These are phyloP conservation scores for Pseudogymnoascus sp. DNA, from an alignment of 2,329 filamentous ascomycete genomes.

Conservation along the genomic window DNA sequence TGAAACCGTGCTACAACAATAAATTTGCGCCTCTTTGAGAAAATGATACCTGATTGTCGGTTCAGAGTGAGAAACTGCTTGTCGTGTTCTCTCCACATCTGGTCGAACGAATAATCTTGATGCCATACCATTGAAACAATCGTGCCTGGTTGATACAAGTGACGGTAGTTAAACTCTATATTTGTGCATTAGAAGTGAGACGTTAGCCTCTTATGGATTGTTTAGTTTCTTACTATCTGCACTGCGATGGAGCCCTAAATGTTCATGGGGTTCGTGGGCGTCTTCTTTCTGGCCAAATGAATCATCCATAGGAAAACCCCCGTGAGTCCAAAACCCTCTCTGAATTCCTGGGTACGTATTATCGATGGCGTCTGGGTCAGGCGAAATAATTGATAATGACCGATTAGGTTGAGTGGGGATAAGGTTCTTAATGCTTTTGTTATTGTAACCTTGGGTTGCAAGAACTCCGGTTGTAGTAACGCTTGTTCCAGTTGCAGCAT, in stretches of 20 bases:
- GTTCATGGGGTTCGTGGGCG: background rate
- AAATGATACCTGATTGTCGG: background rate
- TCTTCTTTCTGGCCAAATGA: background rate
- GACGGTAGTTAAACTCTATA: background rate
- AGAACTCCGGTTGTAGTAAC: background rate
- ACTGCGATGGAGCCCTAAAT: background rate
- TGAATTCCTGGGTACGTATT: background rate
- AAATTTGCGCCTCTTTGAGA: background rate
- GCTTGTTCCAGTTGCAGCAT: background rate
- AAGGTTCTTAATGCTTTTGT: background rate
- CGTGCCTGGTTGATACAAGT: background rate
- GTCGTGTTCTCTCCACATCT: background rate
- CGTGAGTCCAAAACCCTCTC: background rate
- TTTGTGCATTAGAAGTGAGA: background rate
- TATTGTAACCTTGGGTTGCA: background rate
- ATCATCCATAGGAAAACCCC: background rate
- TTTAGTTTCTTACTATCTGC: background rate
- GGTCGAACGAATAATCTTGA: background rate
- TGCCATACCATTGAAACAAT: conserved; percentile 1
- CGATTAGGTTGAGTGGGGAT: background rate
- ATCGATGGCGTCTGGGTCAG: background rate
- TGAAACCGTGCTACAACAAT: background rate
- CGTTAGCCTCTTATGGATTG: background rate
- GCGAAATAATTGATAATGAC: background rate
- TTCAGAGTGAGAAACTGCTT: background rate